Evolutionary conservation across 1,284 basidiomycete species (phyloP).

Genomic region (Cronartium quercuum): DNA sequence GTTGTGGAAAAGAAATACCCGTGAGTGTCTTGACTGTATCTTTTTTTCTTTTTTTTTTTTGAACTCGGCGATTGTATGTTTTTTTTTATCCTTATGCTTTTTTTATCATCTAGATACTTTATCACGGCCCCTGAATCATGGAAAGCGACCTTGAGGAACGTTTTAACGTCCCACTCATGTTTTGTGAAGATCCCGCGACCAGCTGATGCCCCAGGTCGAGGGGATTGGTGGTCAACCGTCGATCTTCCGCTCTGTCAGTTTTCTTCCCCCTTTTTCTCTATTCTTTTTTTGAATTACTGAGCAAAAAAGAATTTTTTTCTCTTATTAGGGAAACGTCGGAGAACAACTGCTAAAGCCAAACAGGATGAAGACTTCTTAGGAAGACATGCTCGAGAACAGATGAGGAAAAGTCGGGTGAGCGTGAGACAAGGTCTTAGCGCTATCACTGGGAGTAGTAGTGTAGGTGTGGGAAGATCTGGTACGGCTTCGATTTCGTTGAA

Average conservation of each 20-base stretch:
- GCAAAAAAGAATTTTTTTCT: neutral
- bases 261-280: neutral
- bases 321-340: constrained; percentile 31
- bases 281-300: neutral
- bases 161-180: constrained; percentile 37
- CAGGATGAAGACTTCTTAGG: constrained; percentile 39
- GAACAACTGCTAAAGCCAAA: constrained; percentile 36
- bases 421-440: neutral
- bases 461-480: no score
- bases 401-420: neutral
- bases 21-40: constrained; percentile 3
- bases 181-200: constrained; percentile 37
- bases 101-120: constrained; percentile 25
- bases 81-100: neutral
- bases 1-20: constrained; percentile 39
- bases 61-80: neutral
- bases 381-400: constrained; percentile 23
- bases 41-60: neutral
- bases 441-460: no score
- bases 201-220: constrained; percentile 17
- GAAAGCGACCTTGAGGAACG: constrained; percentile 37
- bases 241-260: constrained; percentile 31
- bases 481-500: no score
- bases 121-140: constrained; percentile 32
- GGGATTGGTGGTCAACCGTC: constrained; percentile 37